A percentile compares a stretch with the other conserved stretches of the same genome.
These are phyloP conservation scores for Erysimum pusillum DNA, from an alignment of 441 rosid species.

Conservation along the genomic window DNA sequence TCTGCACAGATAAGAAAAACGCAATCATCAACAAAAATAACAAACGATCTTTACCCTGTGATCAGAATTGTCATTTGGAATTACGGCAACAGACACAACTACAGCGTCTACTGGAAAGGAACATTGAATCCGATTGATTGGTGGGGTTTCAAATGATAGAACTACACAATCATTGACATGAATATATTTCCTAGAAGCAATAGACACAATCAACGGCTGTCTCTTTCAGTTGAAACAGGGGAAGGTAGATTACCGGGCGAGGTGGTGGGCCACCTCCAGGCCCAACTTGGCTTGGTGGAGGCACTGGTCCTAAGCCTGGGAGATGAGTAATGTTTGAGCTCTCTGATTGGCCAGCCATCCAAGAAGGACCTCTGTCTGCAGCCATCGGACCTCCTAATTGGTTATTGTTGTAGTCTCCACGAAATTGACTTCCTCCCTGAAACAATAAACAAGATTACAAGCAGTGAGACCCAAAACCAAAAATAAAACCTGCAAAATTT, in stretches of 20 bases:
- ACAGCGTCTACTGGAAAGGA: slow-evolving; percentile 9
- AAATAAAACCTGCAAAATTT: slow-evolving; percentile 1
- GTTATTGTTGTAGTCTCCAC: slow-evolving; percentile 69
- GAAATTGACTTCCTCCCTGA: slow-evolving; percentile 73
- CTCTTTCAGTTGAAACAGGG: slow-evolving; percentile 13
- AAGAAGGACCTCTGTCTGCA: slow-evolving; percentile 78
- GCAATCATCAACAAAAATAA: slow-evolving; percentile 14
- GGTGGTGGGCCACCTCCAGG: slow-evolving; percentile 63
- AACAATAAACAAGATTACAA: slow-evolving; percentile 23
- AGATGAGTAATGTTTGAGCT: slow-evolving; percentile 60
- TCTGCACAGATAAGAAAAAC: slow-evolving; percentile 52
- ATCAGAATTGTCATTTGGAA: not conserved
- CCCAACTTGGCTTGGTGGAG: slow-evolving; percentile 71
- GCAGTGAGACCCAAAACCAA: slow-evolving; percentile 20
- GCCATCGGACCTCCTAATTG: slow-evolving; percentile 69
- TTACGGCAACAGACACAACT: slow-evolving; percentile 14
- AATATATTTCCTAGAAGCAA: slow-evolving; percentile 1
- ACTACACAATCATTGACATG: not conserved
- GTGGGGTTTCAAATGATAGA: not conserved
- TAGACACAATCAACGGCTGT: slow-evolving; percentile 7
- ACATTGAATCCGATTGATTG: not conserved
- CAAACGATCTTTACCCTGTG: not conserved
- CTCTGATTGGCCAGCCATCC: slow-evolving; percentile 76
- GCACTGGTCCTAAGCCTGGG: slow-evolving; percentile 58
- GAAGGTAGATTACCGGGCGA: slow-evolving; percentile 56